These are phyloP conservation scores for Isoetes taiwanensis DNA, from an alignment of 75 land plant genomes.

Conservation along the genomic window DNA sequence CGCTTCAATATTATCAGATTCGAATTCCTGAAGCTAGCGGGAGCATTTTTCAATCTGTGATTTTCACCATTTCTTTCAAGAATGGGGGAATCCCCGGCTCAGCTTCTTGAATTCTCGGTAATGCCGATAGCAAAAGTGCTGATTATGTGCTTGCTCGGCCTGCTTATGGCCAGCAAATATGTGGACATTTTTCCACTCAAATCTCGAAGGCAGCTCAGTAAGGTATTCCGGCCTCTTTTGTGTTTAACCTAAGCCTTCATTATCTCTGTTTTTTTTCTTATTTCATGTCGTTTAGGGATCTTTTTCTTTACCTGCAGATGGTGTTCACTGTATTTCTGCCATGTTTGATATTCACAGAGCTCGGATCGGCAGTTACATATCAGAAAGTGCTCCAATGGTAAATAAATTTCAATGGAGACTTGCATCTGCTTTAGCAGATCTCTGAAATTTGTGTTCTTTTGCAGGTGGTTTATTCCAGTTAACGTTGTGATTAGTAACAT, in stretches of 20 bases:
- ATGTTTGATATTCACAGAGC: constrained; percentile 83
- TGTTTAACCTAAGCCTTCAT: neutral
- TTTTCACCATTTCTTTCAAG: too few relatives aligned
- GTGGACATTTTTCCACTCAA: constrained; percentile 59
- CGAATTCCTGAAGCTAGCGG: too few relatives aligned
- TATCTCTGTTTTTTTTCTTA: neutral
- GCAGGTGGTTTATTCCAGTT: constrained; percentile 95
- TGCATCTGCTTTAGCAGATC: too few relatives aligned
- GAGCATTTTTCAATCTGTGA: too few relatives aligned
- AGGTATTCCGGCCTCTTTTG: constrained; percentile 33
- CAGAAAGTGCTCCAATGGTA: constrained; percentile 85
- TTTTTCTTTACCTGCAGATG: constrained; percentile 42
- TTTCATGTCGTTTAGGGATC: neutral
- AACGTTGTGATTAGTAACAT: constrained; percentile 57
- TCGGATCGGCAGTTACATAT: constrained; percentile 67
- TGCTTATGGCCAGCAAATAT: constrained; percentile 61
- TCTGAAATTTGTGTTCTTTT: neutral
- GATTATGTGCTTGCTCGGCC: constrained; percentile 73
- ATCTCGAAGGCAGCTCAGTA: constrained; percentile 61
- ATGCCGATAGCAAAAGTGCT: constrained; percentile 82
- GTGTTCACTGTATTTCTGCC: constrained; percentile 88
- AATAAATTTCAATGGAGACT: too few relatives aligned
- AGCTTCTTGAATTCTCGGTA: constrained; percentile 55
- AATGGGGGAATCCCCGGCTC: constrained; percentile 29
- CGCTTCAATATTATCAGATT: too few relatives aligned